Conservation (phyloP, 495 filamentous ascomycete species). For the Aspergillus hancockii region DNA sequence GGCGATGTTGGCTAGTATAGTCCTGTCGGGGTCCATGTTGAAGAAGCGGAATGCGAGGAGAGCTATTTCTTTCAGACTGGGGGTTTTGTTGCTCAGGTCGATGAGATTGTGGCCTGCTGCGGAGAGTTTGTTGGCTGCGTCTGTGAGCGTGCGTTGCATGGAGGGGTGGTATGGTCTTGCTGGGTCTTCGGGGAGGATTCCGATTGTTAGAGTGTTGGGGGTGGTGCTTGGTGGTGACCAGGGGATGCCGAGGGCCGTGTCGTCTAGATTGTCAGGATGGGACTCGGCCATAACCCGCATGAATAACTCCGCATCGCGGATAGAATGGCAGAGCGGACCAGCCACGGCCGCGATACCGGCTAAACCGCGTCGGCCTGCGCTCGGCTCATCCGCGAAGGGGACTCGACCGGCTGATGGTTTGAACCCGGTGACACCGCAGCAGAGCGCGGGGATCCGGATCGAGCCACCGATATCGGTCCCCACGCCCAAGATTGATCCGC, state of each 20-base stretch:
- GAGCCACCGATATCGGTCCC: constrained; percentile 68
- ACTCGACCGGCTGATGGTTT: constrained; percentile 59
- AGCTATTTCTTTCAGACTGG: constrained; percentile 20
- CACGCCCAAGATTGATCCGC: constrained; percentile 61
- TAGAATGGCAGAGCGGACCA: constrained; percentile 45
- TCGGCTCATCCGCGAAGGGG: constrained; percentile 36
- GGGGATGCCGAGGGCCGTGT: constrained; percentile 18
- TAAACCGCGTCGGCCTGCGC: constrained; percentile 45
- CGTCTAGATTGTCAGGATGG: constrained; percentile 20
- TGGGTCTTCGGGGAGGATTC: constrained; percentile 54
- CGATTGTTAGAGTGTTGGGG: constrained; percentile 38
- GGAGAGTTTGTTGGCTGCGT: constrained; percentile 39
- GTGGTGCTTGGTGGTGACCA: constrained; percentile 18
- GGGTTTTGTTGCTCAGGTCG: constrained; percentile 24
- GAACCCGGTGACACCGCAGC: constrained; percentile 61
- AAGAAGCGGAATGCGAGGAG: constrained; percentile 31
- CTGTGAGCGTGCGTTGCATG: constrained; percentile 46
- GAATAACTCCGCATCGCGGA: constrained; percentile 31
- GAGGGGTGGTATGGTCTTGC: constrained; percentile 54
- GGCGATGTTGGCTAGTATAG: constrained; percentile 13
- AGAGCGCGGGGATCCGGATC: constrained; percentile 61
- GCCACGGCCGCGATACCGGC: constrained; percentile 35
- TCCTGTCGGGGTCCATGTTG: constrained; percentile 22
- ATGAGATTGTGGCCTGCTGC: constrained; percentile 47
- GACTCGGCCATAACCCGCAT: constrained; percentile 17